Evolutionary conservation across 2,329 filamentous ascomycete species (phyloP).

Genomic region (Fusarium devonianum): DNA sequence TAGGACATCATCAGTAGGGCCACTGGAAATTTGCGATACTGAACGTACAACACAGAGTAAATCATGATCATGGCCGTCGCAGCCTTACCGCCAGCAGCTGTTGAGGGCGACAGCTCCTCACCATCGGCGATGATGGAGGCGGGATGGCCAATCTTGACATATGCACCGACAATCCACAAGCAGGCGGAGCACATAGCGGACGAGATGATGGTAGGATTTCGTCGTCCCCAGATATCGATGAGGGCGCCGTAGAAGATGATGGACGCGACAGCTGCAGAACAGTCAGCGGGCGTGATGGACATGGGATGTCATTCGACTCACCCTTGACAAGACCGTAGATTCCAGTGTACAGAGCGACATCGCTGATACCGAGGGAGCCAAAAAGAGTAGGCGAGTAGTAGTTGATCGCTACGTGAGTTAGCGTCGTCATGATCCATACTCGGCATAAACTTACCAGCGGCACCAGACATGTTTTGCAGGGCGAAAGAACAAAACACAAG

Average conservation of each 20-base stretch:
- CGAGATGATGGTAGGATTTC: conserved; percentile 54
- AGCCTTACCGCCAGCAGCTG: conserved; percentile 56
- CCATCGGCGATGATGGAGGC: conserved; percentile 54
- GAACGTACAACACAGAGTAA: conserved; percentile 60
- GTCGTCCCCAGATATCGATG: conserved; percentile 51
- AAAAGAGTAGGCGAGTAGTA: conserved; percentile 54
- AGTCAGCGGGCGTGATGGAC: not conserved
- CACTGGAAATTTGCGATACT: fast-evolving
- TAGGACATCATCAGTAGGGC: conserved; percentile 11
- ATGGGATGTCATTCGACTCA: not conserved
- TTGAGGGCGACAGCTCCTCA: conserved; percentile 50
- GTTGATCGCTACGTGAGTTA: conserved; percentile 48
- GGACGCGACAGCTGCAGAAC: conserved; percentile 45
- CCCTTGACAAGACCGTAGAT: conserved; percentile 58
- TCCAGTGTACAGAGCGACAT: conserved; percentile 56
- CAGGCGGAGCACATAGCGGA: conserved; percentile 56
- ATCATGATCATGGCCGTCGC: conserved; percentile 64
- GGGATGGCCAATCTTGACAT: conserved; percentile 60
- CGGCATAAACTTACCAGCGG: conserved; percentile 41
- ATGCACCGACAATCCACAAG: conserved; percentile 61
- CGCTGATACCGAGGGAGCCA: conserved; percentile 54
- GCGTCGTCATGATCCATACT: not conserved
- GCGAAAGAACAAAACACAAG: conserved; percentile 50
- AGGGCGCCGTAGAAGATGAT: conserved; percentile 52
- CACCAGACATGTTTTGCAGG: conserved; percentile 52